A percentile compares a stretch with the other conserved stretches of the same genome.
These are phyloP conservation scores for Pythium folliculosum DNA, from an alignment of 352 stramenopile species.

Conservation along the genomic window DNA sequence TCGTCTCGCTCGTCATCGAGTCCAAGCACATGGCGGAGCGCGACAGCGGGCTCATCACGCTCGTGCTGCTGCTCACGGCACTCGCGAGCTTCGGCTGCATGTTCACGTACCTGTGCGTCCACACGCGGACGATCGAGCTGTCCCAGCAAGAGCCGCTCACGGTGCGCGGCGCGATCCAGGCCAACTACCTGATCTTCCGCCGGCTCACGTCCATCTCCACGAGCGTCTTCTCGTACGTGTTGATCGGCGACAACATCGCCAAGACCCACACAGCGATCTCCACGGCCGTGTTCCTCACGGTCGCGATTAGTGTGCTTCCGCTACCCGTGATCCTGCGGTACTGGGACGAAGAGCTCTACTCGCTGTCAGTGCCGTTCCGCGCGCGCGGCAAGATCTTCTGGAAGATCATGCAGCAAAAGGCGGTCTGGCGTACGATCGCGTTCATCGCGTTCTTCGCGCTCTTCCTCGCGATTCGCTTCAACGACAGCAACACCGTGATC, in stretches of 20 bases:
- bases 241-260: slow-evolving; percentile 33
- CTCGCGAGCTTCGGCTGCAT: slow-evolving; percentile 63
- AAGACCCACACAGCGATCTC: slow-evolving; percentile 46
- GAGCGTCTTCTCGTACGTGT: slow-evolving; percentile 51
- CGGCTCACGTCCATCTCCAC: slow-evolving; percentile 55
- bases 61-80: slow-evolving; percentile 38
- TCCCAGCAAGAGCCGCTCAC: slow-evolving; percentile 60
- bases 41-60: slow-evolving; percentile 31
- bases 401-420: slow-evolving; percentile 82
- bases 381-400: slow-evolving; percentile 62
- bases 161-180: slow-evolving; percentile 54
- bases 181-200: slow-evolving; percentile 65
- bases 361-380: slow-evolving; percentile 56
- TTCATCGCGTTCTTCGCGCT: slow-evolving; percentile 67
- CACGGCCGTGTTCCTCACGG: slow-evolving; percentile 45
- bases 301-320: slow-evolving; percentile 50
- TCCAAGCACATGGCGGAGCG: slow-evolving; percentile 18
- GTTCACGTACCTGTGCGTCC: slow-evolving; percentile 62
- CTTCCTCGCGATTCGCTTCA: slow-evolving; percentile 61
- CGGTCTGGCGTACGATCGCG: slow-evolving; percentile 63
- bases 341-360: slow-evolving; percentile 69
- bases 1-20: slow-evolving; percentile 50
- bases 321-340: slow-evolving; percentile 49
- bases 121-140: slow-evolving; percentile 64
- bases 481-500: slow-evolving; percentile 42